Conservation (phyloP, 2,329 filamentous ascomycete species). For the Ophiostoma triangulosporum region DNA sequence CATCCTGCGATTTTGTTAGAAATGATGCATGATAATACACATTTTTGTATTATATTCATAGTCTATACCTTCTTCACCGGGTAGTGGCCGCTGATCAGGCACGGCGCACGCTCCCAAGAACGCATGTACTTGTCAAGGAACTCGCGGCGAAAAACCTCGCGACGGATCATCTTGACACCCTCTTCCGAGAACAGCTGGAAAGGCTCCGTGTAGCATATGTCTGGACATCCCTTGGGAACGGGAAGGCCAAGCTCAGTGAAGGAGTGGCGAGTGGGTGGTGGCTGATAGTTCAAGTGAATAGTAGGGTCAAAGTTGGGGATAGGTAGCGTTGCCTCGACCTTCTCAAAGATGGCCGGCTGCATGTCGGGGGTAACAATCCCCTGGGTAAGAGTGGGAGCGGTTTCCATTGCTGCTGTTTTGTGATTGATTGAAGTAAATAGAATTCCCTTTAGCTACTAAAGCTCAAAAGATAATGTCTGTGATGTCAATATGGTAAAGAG, state of each 20-base stretch:
- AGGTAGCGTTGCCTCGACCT: not conserved
- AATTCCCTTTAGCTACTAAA: not conserved
- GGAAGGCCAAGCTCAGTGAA: conserved; percentile 10
- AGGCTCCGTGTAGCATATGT: conserved; percentile 11
- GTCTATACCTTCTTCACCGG: not conserved
- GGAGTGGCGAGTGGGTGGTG: conserved; percentile 7
- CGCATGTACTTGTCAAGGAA: conserved; percentile 13
- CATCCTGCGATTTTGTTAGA: not conserved
- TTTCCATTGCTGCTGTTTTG: not conserved
- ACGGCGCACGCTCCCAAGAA: conserved; percentile 11
- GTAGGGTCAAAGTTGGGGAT: conserved; percentile 8
- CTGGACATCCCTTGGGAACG: conserved; percentile 7
- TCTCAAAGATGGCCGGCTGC: not conserved
- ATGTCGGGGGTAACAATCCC: not conserved
- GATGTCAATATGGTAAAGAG: not conserved
- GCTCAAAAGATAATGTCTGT: not conserved
- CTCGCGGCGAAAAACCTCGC: conserved; percentile 11
- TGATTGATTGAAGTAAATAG: not conserved
- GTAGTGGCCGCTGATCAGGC: conserved; percentile 11
- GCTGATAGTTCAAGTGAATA: conserved; percentile 11
- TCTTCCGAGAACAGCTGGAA: conserved; percentile 12
- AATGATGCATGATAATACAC: not conserved
- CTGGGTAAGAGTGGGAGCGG: not conserved
- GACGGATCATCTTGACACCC: conserved; percentile 12
- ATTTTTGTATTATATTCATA: not conserved